Evolutionary conservation across 805 yeast genomes (phyloP).

Genomic region (Cyberlindnera maritima): DNA sequence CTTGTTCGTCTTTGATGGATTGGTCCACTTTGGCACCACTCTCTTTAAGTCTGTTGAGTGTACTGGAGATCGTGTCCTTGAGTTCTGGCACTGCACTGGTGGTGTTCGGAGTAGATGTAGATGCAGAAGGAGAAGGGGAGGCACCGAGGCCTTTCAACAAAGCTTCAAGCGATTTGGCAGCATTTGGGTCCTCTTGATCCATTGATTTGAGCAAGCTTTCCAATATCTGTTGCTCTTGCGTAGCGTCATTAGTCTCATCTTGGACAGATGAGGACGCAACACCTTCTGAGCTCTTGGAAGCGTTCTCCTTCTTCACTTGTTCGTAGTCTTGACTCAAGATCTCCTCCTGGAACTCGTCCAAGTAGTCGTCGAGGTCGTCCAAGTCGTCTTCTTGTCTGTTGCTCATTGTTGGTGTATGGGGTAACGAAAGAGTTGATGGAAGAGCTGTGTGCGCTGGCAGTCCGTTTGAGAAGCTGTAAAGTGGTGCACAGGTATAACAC

Average conservation of each 20-base stretch:
- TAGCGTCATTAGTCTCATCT: neutral
- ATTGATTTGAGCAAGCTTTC: slow-evolving; percentile 26
- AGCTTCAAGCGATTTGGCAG: slow-evolving; percentile 48
- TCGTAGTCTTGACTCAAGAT: slow-evolving; percentile 47
- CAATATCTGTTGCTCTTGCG: slow-evolving; percentile 20
- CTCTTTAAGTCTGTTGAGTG: slow-evolving; percentile 75
- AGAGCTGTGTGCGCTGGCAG: no score
- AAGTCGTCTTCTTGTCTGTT: slow-evolving; percentile 41
- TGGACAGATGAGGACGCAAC: no score
- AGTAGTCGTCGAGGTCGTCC: slow-evolving; percentile 77
- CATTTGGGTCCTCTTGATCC: slow-evolving; percentile 50
- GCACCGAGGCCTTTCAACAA: slow-evolving; percentile 33
- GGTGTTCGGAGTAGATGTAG: no score
- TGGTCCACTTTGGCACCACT: slow-evolving; percentile 72
- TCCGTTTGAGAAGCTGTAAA: no score
- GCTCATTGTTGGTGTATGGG: neutral
- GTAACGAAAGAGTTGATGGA: no score
- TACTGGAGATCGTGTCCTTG: slow-evolving; percentile 73
- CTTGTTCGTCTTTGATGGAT: slow-evolving; percentile 49
- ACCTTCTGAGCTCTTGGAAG: neutral
- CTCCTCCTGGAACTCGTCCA: slow-evolving; percentile 82
- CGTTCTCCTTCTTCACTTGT: slow-evolving; percentile 21
- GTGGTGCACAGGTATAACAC: no score
- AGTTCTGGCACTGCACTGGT: no score
- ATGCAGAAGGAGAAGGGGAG: no score